Evolutionary conservation across 106 monocot species (phyloP).

Genomic region (Allium sativum): DNA sequence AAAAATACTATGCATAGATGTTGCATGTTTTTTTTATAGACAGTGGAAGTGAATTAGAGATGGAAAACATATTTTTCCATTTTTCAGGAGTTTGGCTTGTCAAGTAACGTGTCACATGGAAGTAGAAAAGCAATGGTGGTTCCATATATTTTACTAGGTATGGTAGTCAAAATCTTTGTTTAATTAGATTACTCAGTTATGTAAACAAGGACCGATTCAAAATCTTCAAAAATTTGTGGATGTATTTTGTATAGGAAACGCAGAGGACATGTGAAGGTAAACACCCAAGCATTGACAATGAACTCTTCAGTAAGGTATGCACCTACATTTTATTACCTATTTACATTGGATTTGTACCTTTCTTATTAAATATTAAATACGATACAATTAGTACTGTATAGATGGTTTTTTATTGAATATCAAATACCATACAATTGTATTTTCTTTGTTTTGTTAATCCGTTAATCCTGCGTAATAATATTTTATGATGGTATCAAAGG

Average conservation of each 20-base stretch:
- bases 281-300: conserved; percentile 9
- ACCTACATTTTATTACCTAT: background rate
- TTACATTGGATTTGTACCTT: no score
- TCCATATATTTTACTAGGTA: conserved; percentile 81
- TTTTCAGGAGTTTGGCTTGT: conserved; percentile 32
- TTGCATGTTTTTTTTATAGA: background rate
- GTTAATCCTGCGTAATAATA: no score
- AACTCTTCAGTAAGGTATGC: conserved; percentile 36
- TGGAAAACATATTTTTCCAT: conserved; percentile 44
- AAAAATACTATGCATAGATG: background rate
- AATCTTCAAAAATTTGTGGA: background rate
- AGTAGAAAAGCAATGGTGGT: conserved; percentile 49
- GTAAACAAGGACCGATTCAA: background rate
- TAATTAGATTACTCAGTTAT: background rate
- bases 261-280: conserved; percentile 8
- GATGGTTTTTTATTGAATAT: background rate
- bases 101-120: conserved; percentile 17
- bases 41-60: conserved; percentile 29
- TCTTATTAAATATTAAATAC: no score
- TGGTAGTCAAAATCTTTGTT: background rate
- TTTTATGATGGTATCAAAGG: no score
- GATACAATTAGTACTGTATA: no score
- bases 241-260: conserved; percentile 20
- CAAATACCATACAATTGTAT: no score
- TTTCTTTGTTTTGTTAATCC: no score